These are phyloP conservation scores for Straminergon stramineum DNA, from an alignment of 225 moss, liverwort and hornwort genomes.

Conservation along the genomic window DNA sequence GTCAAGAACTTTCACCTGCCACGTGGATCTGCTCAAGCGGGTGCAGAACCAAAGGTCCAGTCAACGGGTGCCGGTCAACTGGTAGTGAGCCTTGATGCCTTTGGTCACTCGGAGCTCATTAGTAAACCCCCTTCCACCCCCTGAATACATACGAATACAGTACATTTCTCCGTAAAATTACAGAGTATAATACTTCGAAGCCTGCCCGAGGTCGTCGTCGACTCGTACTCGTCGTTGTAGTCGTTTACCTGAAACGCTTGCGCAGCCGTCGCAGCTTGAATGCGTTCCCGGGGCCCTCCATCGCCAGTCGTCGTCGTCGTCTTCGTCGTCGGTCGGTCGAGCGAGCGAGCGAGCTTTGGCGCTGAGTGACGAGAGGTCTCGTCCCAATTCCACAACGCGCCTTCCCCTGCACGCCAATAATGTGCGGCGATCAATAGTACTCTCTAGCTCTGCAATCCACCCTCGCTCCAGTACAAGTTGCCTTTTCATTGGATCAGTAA, in stretches of 20 bases:
- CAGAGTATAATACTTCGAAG: background rate
- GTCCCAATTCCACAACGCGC: background rate
- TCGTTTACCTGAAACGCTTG: background rate
- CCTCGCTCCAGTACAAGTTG: background rate
- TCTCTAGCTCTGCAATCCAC: background rate
- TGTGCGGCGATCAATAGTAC: background rate
- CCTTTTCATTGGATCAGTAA: background rate
- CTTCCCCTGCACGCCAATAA: background rate
- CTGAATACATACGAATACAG: background rate
- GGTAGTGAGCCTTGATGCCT: too few relatives aligned
- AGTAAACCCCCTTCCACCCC: background rate
- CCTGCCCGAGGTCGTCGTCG: background rate
- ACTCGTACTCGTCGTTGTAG: background rate
- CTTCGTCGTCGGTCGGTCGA: background rate
- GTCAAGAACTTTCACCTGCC: background rate
- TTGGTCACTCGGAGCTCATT: background rate
- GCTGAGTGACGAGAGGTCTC: background rate
- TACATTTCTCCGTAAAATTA: background rate
- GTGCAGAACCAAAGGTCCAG: background rate
- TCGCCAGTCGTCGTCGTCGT: background rate
- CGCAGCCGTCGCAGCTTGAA: constrained; percentile 1
- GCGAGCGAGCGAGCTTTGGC: background rate
- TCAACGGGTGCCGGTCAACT: background rate
- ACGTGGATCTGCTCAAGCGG: background rate
- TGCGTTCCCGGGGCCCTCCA: background rate